Evolutionary conservation across 2,329 filamentous ascomycete species (phyloP).

Genomic region (Neonectria coccinea): DNA sequence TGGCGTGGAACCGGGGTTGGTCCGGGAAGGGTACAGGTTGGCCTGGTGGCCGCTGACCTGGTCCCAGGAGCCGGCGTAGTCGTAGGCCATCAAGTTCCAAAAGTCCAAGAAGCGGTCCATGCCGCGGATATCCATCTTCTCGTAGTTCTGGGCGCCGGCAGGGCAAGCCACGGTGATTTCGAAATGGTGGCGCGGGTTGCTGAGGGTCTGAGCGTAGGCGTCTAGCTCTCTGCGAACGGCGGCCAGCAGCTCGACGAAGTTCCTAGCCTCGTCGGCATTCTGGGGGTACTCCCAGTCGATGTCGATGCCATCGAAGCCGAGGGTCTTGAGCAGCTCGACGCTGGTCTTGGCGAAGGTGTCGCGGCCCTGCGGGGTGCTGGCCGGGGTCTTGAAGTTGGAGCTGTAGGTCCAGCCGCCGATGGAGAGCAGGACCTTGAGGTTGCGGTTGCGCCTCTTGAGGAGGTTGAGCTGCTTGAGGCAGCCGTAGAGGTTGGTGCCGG

Average conservation of each 20-base stretch:
- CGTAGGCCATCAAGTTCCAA: slow-evolving; percentile 90
- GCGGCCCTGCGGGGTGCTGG: slow-evolving; percentile 77
- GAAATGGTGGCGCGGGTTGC: slow-evolving; percentile 62
- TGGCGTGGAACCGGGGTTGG: slow-evolving; percentile 75
- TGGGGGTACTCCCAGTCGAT: slow-evolving; percentile 78
- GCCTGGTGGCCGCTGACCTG: slow-evolving; percentile 78
- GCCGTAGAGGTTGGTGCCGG: slow-evolving; percentile 85
- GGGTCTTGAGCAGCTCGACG: slow-evolving; percentile 80
- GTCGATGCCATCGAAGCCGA: slow-evolving; percentile 81
- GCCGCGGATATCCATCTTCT: slow-evolving; percentile 69
- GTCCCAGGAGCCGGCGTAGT: slow-evolving; percentile 89
- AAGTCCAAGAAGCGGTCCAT: slow-evolving; percentile 78
- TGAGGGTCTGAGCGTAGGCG: slow-evolving; percentile 61
- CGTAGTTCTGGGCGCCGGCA: slow-evolving; percentile 71
- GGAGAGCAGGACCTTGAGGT: slow-evolving; percentile 86
- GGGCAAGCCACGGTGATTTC: slow-evolving; percentile 74
- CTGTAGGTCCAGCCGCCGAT: slow-evolving; percentile 96
- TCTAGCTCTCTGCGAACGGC: slow-evolving; percentile 70
- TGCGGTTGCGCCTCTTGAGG: slow-evolving; percentile 82
- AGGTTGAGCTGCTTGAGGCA: slow-evolving; percentile 90
- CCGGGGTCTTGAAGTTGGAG: slow-evolving; percentile 81
- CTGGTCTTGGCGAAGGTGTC: slow-evolving; percentile 78
- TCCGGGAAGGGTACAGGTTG: slow-evolving; percentile 74
- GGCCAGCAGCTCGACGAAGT: slow-evolving; percentile 70
- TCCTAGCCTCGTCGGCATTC: slow-evolving; percentile 63